Conservation (phyloP, 1,139 yeast genomes). For the Suzukiozyma palmioleophila region DNA sequence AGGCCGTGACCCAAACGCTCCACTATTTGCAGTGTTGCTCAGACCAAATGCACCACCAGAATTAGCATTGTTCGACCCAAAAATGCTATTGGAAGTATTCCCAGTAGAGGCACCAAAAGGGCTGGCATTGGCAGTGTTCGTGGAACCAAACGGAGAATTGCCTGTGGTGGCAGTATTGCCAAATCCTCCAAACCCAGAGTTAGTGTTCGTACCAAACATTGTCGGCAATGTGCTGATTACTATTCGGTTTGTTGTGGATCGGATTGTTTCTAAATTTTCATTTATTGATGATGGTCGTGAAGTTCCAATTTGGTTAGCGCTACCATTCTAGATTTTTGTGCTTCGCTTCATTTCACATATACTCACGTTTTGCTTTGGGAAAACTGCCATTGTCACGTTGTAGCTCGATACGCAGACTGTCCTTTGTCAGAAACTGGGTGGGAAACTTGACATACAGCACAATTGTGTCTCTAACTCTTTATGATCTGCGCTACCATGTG, state of each 20-base stretch:
- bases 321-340: background rate
- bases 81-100: constrained; percentile 9
- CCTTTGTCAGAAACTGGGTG: too few species aligned
- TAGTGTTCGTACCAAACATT: constrained; percentile 43
- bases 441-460: too few species aligned
- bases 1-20: constrained; percentile 2
- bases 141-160: constrained; percentile 29
- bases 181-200: constrained; percentile 62
- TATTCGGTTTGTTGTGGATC: too few species aligned
- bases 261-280: background rate
- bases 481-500: too few species aligned
- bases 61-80: constrained; percentile 12
- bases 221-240: constrained; percentile 1
- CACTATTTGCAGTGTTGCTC: background rate
- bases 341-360: too few species aligned
- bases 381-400: too few species aligned
- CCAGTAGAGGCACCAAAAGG: constrained; percentile 22
- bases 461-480: too few species aligned
- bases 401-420: too few species aligned
- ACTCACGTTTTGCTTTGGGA: too few species aligned
- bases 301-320: background rate
- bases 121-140: constrained; percentile 15
- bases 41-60: constrained; percentile 19
- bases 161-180: constrained; percentile 33
- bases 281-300: background rate